Conservation (phyloP, 2,329 filamentous ascomycete genomes). For the Apiospora hydei region DNA sequence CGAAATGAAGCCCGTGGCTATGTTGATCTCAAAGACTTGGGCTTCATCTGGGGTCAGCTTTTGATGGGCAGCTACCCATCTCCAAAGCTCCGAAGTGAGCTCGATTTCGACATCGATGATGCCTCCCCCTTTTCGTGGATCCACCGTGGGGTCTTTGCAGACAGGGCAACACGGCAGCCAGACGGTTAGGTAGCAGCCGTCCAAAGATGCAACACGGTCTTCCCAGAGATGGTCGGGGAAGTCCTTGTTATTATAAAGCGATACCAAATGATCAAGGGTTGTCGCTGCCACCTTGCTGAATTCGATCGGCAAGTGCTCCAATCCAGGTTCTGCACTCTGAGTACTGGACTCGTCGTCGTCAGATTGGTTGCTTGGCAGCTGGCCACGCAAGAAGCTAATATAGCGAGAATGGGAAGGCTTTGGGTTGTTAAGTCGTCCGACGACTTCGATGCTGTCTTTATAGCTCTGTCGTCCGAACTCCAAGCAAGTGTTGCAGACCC, state of each 20-base stretch:
- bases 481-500: slow-evolving; percentile 13
- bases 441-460: slow-evolving; percentile 2
- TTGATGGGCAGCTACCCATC: neutral
- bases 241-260: neutral
- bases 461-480: neutral
- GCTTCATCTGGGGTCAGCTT: neutral
- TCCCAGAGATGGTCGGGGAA: slow-evolving; percentile 1
- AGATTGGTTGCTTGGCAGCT: neutral
- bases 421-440: neutral
- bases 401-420: neutral
- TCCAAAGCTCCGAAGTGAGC: slow-evolving; percentile 10
- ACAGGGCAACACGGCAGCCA: slow-evolving; percentile 21
- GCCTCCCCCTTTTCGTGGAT: neutral
- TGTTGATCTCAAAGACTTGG: neutral
- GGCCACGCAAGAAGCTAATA: neutral
- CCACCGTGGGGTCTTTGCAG: neutral
- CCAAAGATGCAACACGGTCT: neutral
- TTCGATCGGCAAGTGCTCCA: neutral
- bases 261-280: neutral
- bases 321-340: neutral
- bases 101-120: slow-evolving; percentile 12
- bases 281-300: neutral
- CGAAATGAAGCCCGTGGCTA: slow-evolving; percentile 9
- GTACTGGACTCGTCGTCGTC: neutral
- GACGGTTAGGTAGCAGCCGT: neutral